phyloP scores from a whole-genome alignment of 2,329 filamentous ascomycete species.

The Cladosporium phlei region DNA sequence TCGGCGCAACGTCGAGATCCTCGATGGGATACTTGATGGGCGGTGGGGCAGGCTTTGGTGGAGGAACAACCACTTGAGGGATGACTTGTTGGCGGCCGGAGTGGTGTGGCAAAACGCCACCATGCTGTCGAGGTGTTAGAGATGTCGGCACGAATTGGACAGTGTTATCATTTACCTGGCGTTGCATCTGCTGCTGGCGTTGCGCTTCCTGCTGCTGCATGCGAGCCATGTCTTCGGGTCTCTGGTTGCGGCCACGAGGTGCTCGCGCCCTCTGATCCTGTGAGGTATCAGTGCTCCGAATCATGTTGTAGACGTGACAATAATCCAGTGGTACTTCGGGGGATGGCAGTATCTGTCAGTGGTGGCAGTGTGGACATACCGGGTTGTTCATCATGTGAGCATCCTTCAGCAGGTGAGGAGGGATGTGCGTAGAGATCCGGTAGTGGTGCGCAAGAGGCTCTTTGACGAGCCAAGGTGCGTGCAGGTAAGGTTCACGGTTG shows the following conservation, averaged over 20 bases:
- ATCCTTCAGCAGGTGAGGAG: constrained; percentile 75
- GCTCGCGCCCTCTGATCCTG: constrained; percentile 23
- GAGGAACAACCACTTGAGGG: neutral
- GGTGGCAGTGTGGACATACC: constrained; percentile 1
- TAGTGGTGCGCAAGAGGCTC: constrained; percentile 76
- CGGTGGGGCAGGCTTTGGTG: constrained; percentile 56
- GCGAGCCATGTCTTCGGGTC: constrained; percentile 13
- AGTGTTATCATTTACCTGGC: constrained; percentile 15
- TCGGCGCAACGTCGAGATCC: constrained; percentile 75
- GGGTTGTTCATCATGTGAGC: constrained; percentile 29
- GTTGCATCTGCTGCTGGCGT: constrained; percentile 16
- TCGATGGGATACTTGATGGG: constrained; percentile 93
- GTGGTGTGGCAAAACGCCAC: constrained; percentile 44
- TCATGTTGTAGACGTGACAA: too few species aligned
- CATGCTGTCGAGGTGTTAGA: constrained; percentile 26
- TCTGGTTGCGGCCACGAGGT: constrained; percentile 22
- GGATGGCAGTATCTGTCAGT: neutral
- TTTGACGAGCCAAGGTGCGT: constrained; percentile 95
- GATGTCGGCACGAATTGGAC: too few species aligned
- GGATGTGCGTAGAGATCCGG: constrained; percentile 81
- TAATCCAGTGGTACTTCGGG: neutral
- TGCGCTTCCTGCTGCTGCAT: constrained; percentile 19
- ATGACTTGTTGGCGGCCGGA: constrained; percentile 19
- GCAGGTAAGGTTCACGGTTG: constrained; percentile 85
- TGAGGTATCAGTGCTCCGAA: neutral